Base-by-base conservation (phyloP, 495 filamentous ascomycete species). In the Hypoxylon lienhwacheense region DNA sequence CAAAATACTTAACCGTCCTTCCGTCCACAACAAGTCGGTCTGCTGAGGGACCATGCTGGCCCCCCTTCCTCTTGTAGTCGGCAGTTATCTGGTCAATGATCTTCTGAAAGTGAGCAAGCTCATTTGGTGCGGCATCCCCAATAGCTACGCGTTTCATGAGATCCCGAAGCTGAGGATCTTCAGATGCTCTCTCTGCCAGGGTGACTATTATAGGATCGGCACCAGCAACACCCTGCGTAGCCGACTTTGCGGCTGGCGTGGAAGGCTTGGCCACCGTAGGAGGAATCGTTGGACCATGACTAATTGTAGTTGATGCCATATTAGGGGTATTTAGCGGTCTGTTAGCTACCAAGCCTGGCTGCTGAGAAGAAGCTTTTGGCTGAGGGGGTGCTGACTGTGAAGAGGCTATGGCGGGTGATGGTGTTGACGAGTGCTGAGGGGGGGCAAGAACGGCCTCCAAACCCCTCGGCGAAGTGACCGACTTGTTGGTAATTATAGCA, bases 141-240 rank as follows among this genome's bases (percentile, higher is more conserved):
- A 87, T 85, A 3, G 95, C 95, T 6, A 99, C 95, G 8, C 91
- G 84, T 62, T 89, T 87, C 95, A 99, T 99, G 7, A 99, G 78
- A n/a, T 85, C 84, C 61, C 96, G 91, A n/a, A 99, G 76, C 37
- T 90, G 81, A 1, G 87, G 85, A 66, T 99, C 88, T 12, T 86
- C 84, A 0, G 88, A 87, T 11, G 95, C 95, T 59, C 83, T 81
- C 53, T 89, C 89, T 2, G 95, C 95, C 32, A 99, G 73, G 67
- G 90, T 90, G 46, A 95, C 88, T 48, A 99, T 99, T 32, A 99
- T 95, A 2, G 95, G 95, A 67, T 99, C 95, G 17, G 70, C 66
- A 21, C 59, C 55, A 4, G 58, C 52, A 7, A 64, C 57, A 37
- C 66, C 29, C 26, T 64, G 43, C 16, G 55, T 22, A 24, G 64